Percentiles rank a stretch among this genome's conserved stretches.
Evolutionary conservation across 345 rosid genomes (phyloP).

Genomic region (Gynandropsis gynandra): DNA sequence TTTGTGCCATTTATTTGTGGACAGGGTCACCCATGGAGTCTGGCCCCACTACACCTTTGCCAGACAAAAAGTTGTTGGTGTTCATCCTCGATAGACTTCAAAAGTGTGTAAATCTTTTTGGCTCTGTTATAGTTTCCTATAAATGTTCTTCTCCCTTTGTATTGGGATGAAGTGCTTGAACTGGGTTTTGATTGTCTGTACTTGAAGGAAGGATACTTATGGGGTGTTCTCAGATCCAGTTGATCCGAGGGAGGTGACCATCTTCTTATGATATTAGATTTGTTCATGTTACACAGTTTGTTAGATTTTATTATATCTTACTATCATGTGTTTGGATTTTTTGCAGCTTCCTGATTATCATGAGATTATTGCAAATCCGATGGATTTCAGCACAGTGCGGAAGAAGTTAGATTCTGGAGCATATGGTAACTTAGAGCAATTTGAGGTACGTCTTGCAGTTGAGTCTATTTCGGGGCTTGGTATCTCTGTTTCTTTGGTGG

Average conservation of each 20-base stretch:
- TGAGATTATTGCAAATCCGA: slow-evolving; percentile 71
- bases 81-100: slow-evolving; percentile 99
- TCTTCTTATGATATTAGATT: slow-evolving; percentile 17
- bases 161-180: slow-evolving; percentile 17
- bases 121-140: slow-evolving; percentile 17
- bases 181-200: slow-evolving; percentile 24
- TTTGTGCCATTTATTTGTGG: slow-evolving; percentile 41
- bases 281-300: background rate
- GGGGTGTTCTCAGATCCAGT: slow-evolving; percentile 93
- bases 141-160: background rate
- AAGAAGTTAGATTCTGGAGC: slow-evolving; percentile 58
- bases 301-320: slow-evolving; percentile 8
- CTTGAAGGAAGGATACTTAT: slow-evolving; percentile 85
- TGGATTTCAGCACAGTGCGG: slow-evolving; percentile 83
- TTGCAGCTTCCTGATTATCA: slow-evolving; percentile 93
- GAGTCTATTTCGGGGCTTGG: slow-evolving; percentile 1
- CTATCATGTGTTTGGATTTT: slow-evolving; percentile 9
- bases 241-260: slow-evolving; percentile 71
- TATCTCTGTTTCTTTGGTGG: background rate
- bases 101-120: slow-evolving; percentile 49
- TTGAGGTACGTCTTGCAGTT: slow-evolving; percentile 49
- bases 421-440: slow-evolving; percentile 70
- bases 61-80: slow-evolving; percentile 95
- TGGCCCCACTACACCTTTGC: slow-evolving; percentile 96
- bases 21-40: slow-evolving; percentile 73